These are phyloP conservation scores for Stereocaulon alpinum DNA, from an alignment of 495 filamentous ascomycete genomes.

Conservation along the genomic window DNA sequence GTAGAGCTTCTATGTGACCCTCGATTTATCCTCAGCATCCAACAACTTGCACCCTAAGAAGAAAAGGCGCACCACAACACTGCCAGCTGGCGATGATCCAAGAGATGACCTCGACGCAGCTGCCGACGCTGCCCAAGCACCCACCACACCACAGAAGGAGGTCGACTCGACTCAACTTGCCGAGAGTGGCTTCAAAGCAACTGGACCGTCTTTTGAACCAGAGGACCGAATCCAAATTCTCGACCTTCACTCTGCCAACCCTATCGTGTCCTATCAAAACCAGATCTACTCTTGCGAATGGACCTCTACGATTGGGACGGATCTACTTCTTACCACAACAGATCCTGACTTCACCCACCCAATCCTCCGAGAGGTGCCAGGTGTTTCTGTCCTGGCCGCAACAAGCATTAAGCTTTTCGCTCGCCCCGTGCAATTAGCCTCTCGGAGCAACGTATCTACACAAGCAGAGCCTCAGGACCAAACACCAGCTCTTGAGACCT, in stretches of 20 bases:
- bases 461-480: background rate
- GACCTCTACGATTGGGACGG: conserved; percentile 69
- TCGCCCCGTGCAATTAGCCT: conserved; percentile 33
- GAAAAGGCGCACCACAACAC: conserved; percentile 15
- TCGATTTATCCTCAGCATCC: conserved; percentile 40
- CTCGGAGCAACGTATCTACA: background rate
- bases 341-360: conserved; percentile 29
- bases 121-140: conserved; percentile 1
- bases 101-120: conserved; percentile 6
- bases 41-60: conserved; percentile 28
- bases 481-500: background rate
- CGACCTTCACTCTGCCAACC: conserved; percentile 61
- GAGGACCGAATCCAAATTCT: conserved; percentile 59
- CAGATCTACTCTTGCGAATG: conserved; percentile 67
- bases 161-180: background rate
- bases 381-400: conserved; percentile 52
- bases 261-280: conserved; percentile 64
- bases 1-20: conserved; percentile 45
- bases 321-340: conserved; percentile 56
- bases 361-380: conserved; percentile 32
- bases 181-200: background rate
- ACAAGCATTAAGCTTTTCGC: conserved; percentile 42
- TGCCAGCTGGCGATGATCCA: background rate
- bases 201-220: background rate
- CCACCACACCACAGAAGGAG: background rate